Conservation (phyloP, 2,329 filamentous ascomycete species). For the Lanzia echinophila region DNA sequence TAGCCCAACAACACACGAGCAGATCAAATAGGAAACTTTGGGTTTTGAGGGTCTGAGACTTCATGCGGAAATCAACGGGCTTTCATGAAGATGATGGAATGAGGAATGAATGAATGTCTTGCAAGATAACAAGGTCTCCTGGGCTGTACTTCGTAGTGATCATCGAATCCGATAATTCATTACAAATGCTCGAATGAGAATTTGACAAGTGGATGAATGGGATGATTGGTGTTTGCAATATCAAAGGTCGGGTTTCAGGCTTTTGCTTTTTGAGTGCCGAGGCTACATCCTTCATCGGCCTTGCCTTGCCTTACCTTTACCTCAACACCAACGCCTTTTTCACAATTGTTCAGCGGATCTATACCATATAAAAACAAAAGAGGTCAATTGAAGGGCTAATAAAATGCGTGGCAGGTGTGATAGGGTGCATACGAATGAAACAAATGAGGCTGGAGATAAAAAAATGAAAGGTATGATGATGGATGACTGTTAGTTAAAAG, state of each 20-base stretch:
- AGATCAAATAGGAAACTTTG: not conserved
- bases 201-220: constrained; percentile 7
- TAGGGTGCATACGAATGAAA: constrained; percentile 5
- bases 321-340: not conserved
- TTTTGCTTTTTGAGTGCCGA: not conserved
- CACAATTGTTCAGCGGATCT: not conserved
- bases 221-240: constrained; percentile 1
- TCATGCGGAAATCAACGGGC: too few relatives aligned
- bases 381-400: not conserved
- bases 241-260: not conserved
- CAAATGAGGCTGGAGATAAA: constrained; percentile 5
- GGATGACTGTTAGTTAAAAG: not conserved
- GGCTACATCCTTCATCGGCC: not conserved
- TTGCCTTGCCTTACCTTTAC: not conserved
- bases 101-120: too few relatives aligned
- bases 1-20: not conserved
- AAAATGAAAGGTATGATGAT: too few relatives aligned
- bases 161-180: not conserved
- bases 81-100: too few relatives aligned
- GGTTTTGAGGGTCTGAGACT: too few relatives aligned
- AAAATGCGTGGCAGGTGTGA: not conserved
- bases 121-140: too few relatives aligned
- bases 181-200: constrained; percentile 4
- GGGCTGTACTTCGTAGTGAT: too few relatives aligned
- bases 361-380: not conserved